These are phyloP conservation scores for Neofusicoccum umdonicola DNA, from an alignment of 2,329 filamentous ascomycete genomes.

Conservation along the genomic window DNA sequence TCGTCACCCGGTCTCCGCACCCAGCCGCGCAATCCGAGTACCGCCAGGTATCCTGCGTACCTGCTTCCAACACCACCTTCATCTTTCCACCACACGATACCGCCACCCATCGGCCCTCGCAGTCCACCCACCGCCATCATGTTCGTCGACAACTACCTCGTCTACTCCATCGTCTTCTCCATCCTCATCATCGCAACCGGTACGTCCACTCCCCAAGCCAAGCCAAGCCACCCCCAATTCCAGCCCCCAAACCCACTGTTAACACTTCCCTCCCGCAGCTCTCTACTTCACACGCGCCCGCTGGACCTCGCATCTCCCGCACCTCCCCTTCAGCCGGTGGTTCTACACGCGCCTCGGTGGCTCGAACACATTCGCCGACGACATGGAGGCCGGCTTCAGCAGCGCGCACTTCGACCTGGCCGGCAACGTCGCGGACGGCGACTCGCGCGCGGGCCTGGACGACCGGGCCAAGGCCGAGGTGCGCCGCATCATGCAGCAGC, in stretches of 20 bases:
- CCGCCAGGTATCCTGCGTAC: conserved; percentile 13
- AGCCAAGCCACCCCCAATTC: conserved; percentile 16
- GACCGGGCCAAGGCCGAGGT: conserved; percentile 77
- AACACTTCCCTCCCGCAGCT: conserved; percentile 41
- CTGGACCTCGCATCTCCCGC: conserved; percentile 71
- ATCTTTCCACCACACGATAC: background rate
- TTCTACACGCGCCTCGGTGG: conserved; percentile 73
- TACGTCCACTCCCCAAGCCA: conserved; percentile 38
- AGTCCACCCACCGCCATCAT: conserved; percentile 48
- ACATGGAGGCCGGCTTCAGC: conserved; percentile 84
- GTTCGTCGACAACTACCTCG: conserved; percentile 61
- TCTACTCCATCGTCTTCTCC: conserved; percentile 73
- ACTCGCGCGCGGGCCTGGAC: conserved; percentile 78
- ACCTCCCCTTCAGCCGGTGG: conserved; percentile 48
- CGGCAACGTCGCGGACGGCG: conserved; percentile 75
- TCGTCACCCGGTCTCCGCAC: conserved; percentile 14
- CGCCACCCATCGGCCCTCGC: background rate
- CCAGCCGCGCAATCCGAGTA: conserved; percentile 15
- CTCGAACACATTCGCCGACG: conserved; percentile 61
- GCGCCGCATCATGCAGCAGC: conserved; percentile 84
- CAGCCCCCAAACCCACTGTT: conserved; percentile 12
- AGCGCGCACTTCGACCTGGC: conserved; percentile 80
- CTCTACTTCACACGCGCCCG: conserved; percentile 76
- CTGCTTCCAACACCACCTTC: conserved; percentile 16
- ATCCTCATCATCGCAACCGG: conserved; percentile 69